Base-by-base conservation (phyloP, 371 early-diverging fungal genomes). In the Mucor plumbeus region DNA sequence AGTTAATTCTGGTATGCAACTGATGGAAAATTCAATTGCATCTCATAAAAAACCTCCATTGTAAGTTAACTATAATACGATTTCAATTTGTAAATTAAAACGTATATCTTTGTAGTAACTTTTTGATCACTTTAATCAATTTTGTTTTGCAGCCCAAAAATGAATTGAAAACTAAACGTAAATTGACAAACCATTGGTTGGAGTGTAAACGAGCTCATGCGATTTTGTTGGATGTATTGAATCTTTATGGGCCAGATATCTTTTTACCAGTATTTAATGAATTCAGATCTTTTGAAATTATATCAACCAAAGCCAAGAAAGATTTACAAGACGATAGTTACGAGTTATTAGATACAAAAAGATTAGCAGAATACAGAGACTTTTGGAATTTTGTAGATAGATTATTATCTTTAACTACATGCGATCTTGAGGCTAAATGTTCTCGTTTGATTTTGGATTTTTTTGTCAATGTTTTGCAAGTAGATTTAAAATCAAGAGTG, bases 1-100 rank as follows among this genome's bases (percentile, higher is more conserved):
- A 73, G 73, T 36, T 21, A 50, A 61, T 26, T 63, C 62, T 43
- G 73, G 69, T n/a, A 69, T 73, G 65, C 69, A 68, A 35, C n/a
- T 73, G 15, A 68, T 73, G 17, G 69, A 63, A 55, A 69, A 66
- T 21, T 57, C 48, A 10, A 47, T 69, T 38, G 65, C 63, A 9
- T 41, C 54, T 8, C 69, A 66, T 17, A 73, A 65, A 47, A 73
- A 63, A 11, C 73, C 69, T 14, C 66, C 73, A 26, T 59, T 65
- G 73, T 73, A 73, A 61, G 55, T 39, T 21, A 15, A n/a, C 0
- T 6, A 17, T 11, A 33, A 50, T 26, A 4, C 15, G 15, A 9
- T 39, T 10, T 9, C 1, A 57, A 47, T 13, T 7, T 43, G 14
- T 62, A 11, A n/a, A 14, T 50, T 58, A 4, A 50, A 21, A 7